Base-by-base conservation (phyloP, 2,329 filamentous ascomycete species). In the Tolypocladium ophioglossoides region DNA sequence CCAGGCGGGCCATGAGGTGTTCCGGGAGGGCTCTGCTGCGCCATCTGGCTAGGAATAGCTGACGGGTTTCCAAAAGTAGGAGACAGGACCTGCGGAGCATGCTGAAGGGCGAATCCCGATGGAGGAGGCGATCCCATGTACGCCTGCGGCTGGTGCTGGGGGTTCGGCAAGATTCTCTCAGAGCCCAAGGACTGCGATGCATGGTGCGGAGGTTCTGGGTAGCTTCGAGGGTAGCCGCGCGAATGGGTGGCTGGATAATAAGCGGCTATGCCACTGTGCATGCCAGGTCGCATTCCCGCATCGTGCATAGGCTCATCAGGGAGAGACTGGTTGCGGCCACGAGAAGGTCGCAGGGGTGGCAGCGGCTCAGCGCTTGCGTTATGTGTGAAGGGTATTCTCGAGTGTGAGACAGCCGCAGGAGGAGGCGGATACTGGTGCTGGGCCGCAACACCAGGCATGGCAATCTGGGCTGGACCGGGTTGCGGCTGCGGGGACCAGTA, bases 271-370 rank as follows among this genome's bases (percentile, higher is more conserved):
- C 54, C 56, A 48, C 56, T 56, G 48, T 65, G 65, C 51, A 63
- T 57, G 35, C 61, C 56, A 12, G 64, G 58, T n/a, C 68, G 63
- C 59, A 68, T 62, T 54, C 55, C 63, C n/a, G 64, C 53, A 20
- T 72, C 70, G 47, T 68, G 58, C 50, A 67, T 57, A 11, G 59
- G 54, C 24, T 70, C 69, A 16, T 72, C 69, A 11, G 64, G 64
- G 6, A 70, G 52, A 37, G 69, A 66, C 34, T 67, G 68, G 44
- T 63, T 65, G 22, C 68, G 68, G 35, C 63, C 61, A 40, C 71
- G 64, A 16, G 70, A 64, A n/a, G 71, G 71, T 40, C 71, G 64
- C 39, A 73, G 61, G 8, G 71, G 70, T 5, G 71, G 71, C 24
- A 73, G 60, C 27, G 69, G 69, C 40, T 72, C 69, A 12, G 68